Evolutionary conservation across 805 yeast genomes (phyloP), one percentile per base, ranked within the genome.

Genomic region (Metschnikowia anglica): DNA sequence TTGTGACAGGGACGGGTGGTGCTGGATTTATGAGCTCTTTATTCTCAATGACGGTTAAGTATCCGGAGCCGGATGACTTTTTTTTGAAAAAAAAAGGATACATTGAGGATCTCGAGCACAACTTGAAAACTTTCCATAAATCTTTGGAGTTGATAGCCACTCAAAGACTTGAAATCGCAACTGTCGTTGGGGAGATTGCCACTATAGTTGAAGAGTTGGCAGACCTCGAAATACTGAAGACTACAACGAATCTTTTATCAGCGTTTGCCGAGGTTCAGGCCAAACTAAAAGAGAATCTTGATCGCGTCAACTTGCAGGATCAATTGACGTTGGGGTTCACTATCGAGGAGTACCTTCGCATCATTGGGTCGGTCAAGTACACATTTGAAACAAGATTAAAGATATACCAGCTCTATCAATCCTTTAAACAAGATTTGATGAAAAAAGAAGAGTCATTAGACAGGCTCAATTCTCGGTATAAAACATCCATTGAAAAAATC

Each of bases 321-420:
- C 79, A 89, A 55, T 68, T 91, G 48, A 88, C 96, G 0, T 66
- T 91, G 35, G 96, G 96, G 2, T 78, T 85, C 19, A 87, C 96
- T 0, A 68, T 91, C 29, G 97, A 91, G 59, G 97, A 90, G 59
- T 90, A 93, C 60, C 70, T 82, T 37, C 75, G 98, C 37, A 69
- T 83, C 12, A 79, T 90, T 19, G 82, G 85, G 8, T 86, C 95
- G 21, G 77, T 88, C 24, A 77, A 83, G 50, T 76, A 80, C 34
- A 80, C 86, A 4, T 83, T 90, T 51, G 81, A 80, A 35, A 88
- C 88, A 44, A 75, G 98, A 52, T 74, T 79, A 44, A 85, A 81
- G 41, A 58, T 68, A n/a, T 69, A 66, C 49, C 65, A 58, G 43
- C 71, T 65, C 24, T 65, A 54, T 44, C 56, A 74, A 50, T 76